Percentiles rank a stretch among this genome's conserved stretches.
phyloP scores from a whole-genome alignment of 73 alveolate genomes.

The Paramecium tetraurelia region DNA sequence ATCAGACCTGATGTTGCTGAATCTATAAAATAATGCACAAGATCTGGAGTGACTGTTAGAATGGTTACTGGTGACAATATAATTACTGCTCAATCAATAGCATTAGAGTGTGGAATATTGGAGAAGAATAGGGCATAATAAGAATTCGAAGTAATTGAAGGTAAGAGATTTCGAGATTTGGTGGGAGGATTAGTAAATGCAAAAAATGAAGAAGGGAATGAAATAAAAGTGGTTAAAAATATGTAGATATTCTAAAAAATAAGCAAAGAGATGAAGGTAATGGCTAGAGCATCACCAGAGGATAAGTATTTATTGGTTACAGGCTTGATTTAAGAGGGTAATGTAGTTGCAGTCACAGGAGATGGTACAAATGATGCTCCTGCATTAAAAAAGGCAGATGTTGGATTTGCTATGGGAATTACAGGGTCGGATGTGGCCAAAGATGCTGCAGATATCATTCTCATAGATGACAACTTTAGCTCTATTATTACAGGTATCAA shows the following conservation, averaged over 20 bases:
- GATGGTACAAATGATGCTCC: constrained; percentile 90
- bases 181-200: constrained; percentile 64
- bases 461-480: constrained; percentile 79
- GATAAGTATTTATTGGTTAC: constrained; percentile 87
- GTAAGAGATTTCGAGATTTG: constrained; percentile 63
- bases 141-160: constrained; percentile 67
- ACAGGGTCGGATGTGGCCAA: constrained; percentile 83
- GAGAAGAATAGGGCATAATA: constrained; percentile 20
- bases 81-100: constrained; percentile 94
- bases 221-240: constrained; percentile 73
- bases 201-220: constrained; percentile 39
- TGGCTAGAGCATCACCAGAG: constrained; percentile 92
- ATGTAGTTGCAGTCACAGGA: constrained; percentile 94
- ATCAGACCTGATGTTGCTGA: constrained; percentile 85
- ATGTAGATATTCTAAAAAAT: constrained; percentile 71
- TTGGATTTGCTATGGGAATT: constrained; percentile 92
- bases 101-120: constrained; percentile 84
- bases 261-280: constrained; percentile 71
- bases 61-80: constrained; percentile 98
- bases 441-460: constrained; percentile 84
- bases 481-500: constrained; percentile 65
- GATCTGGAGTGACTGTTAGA: constrained; percentile 90
- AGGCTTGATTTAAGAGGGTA: constrained; percentile 82
- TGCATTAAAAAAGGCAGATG: constrained; percentile 79
- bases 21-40: constrained; percentile 82